Evolutionary conservation across 352 stramenopile genomes (phyloP), one percentile per base, ranked within the genome.

Genomic region (Phytophthora vignae): DNA sequence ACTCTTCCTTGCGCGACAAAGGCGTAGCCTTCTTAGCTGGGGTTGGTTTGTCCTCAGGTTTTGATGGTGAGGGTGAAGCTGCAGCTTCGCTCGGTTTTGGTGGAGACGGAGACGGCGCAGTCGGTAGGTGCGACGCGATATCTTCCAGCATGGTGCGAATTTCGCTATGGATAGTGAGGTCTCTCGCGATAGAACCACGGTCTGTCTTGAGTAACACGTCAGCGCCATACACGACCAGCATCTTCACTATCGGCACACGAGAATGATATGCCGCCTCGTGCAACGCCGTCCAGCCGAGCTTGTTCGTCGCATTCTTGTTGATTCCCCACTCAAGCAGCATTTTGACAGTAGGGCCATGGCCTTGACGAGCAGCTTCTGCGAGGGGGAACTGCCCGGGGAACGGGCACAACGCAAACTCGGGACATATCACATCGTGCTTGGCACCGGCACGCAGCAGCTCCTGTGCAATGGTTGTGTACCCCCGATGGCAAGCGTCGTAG

Each of bases 231-330:
- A 95, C 84, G 44, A 95, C 78, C 27, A 96, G 71, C 68, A 88
- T 78, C 71, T 93, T 85, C 21, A 95, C 86, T 66, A 95, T 84
- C 2, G 73, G 59, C 48, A 89, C 76, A n/a, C 87, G 85, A 42
- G 84, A 94, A 74, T 94, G 87, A 60, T 95, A 94, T 17, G 85
- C 87, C 4, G 89, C 77, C 66, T 95, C 85, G 55, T 96, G 89
- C 5, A 96, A 78, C 21, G 87, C 87, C n/a, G 84, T 91, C 87
- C 85, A 95, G 14, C 88, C 82, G 27, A 93, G 73, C 17, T 71
- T 78, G 75, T 96, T 96, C 21, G 81, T 78, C 2, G 81, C 85
- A 46, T 96, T 92, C 57, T 92, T 94, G 66, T 93, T 78, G n/a
- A 91, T 76, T 12, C 85, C 87, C 81, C 86, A 93, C 42, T 96